Percentiles rank a stretch among this genome's conserved stretches.
Evolutionary conservation across 1,139 yeast genomes (phyloP).

Genomic region (Blastobotrys aristatus): DNA sequence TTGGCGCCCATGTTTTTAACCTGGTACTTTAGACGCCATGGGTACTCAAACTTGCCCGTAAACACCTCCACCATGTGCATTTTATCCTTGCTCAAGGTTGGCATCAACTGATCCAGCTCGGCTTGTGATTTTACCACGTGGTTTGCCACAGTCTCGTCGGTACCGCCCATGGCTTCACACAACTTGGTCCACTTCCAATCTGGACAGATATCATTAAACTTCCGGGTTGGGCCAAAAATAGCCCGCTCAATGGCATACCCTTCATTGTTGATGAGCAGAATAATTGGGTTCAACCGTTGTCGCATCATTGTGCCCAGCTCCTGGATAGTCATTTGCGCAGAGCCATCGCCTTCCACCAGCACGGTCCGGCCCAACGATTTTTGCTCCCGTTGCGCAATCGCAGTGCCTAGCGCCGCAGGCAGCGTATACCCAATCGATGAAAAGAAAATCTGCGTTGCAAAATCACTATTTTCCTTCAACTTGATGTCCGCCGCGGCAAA

Average conservation of each 20-base stretch:
- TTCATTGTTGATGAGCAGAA: conserved; percentile 68
- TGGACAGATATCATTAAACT: conserved; percentile 75
- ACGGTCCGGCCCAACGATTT: conserved; percentile 48
- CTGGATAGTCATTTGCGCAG: conserved; percentile 80
- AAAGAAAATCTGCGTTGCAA: conserved; percentile 64
- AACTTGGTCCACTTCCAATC: conserved; percentile 73
- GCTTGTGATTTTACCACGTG: conserved; percentile 25
- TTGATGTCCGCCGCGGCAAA: conserved; percentile 62
- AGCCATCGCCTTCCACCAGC: conserved; percentile 82
- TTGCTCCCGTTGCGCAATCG: conserved; percentile 58
- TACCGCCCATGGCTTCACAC: conserved; percentile 65
- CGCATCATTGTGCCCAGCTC: conserved; percentile 69
- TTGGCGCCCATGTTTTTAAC: conserved; percentile 27
- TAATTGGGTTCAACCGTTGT: conserved; percentile 53
- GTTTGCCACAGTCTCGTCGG: conserved; percentile 33
- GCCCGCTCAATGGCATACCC: conserved; percentile 88
- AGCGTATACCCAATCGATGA: conserved; percentile 84
- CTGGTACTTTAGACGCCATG: conserved; percentile 44
- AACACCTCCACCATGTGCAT: conserved; percentile 54
- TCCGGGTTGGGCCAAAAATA: conserved; percentile 68
- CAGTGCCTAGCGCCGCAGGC: conserved; percentile 78
- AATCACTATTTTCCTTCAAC: conserved; percentile 48
- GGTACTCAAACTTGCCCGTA: conserved; percentile 56
- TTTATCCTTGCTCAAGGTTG: conserved; percentile 35
- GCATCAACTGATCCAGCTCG: conserved; percentile 36